Conservation (phyloP, 2,329 filamentous ascomycete species). For the Cordyceps tenuipes region DNA sequence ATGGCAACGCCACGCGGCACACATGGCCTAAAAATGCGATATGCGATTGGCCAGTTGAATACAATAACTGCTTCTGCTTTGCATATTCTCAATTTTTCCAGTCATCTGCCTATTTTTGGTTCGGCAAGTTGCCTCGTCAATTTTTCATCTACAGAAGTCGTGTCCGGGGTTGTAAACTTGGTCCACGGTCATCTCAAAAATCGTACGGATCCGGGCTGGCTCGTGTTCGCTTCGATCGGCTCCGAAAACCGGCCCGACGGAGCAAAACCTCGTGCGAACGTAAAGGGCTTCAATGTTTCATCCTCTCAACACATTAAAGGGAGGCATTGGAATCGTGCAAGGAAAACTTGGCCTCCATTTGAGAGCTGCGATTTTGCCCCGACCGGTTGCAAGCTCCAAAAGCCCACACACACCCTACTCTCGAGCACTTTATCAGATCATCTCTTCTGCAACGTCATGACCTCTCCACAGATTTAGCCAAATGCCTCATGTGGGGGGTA, state of each 20-base stretch:
- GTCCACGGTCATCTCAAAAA: neutral
- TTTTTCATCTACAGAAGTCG: neutral
- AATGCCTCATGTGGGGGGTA: neutral
- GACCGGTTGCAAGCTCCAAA: neutral
- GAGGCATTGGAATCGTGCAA: neutral
- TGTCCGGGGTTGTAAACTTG: neutral
- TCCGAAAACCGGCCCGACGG: neutral
- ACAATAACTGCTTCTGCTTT: neutral
- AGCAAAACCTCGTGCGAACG: neutral
- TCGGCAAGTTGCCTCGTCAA: neutral
- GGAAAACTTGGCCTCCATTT: neutral
- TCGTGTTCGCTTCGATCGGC: neutral
- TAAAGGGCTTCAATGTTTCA: neutral
- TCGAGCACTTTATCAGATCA: neutral
- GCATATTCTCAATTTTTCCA: neutral
- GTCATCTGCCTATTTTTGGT: neutral
- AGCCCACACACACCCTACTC: conserved; percentile 1
- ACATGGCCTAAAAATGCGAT: neutral
- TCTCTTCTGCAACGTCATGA: neutral
- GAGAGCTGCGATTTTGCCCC: neutral
- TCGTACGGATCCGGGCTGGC: neutral
- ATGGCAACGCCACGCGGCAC: neutral
- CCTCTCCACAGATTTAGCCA: neutral
- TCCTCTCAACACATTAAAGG: neutral
- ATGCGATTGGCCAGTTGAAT: neutral